Conservation (phyloP, 2,329 filamentous ascomycete genomes). For the Hypoxylon sp. region DNA sequence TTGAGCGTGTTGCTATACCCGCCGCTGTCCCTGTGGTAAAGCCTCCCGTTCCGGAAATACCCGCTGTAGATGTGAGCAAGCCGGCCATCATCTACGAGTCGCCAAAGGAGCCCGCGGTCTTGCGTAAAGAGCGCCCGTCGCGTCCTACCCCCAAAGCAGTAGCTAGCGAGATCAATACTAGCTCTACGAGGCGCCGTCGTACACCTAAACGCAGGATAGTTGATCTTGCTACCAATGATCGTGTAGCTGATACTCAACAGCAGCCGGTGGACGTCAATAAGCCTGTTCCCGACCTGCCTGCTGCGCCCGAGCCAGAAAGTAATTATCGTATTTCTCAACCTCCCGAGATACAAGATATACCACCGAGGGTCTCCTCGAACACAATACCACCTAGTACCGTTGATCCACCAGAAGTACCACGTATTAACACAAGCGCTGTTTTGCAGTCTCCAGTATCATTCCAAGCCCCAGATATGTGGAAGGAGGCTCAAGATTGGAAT, state of each 20-base stretch:
- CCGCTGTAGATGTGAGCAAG: conserved; percentile 77
- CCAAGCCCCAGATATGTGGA: conserved; percentile 57
- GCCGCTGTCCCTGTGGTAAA: conserved; percentile 84
- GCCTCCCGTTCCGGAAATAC: conserved; percentile 73
- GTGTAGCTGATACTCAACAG: conserved; percentile 39
- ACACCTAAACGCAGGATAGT: conserved; percentile 75
- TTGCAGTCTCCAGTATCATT: conserved; percentile 56
- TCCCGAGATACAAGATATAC: conserved; percentile 56
- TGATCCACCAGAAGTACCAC: conserved; percentile 55
- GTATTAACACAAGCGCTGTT: conserved; percentile 58
- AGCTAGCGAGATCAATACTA: conserved; percentile 71
- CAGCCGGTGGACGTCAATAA: conserved; percentile 44
- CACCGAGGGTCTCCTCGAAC: conserved; percentile 53
- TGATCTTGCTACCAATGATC: conserved; percentile 71
- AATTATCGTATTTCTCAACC: conserved; percentile 65
- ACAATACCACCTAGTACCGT: conserved; percentile 53
- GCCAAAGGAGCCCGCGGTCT: conserved; percentile 65
- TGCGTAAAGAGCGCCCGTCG: conserved; percentile 70
- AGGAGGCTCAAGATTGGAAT: conserved; percentile 71
- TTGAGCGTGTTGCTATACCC: conserved; percentile 84
- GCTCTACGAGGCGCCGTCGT: conserved; percentile 72
- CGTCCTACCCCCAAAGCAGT: conserved; percentile 65
- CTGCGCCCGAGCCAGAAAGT: conserved; percentile 46
- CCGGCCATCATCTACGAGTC: conserved; percentile 71
- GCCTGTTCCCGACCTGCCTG: conserved; percentile 47